Evolutionary conservation across 1,284 basidiomycete species (phyloP).

Genomic region (Malassezia vespertilionis): DNA sequence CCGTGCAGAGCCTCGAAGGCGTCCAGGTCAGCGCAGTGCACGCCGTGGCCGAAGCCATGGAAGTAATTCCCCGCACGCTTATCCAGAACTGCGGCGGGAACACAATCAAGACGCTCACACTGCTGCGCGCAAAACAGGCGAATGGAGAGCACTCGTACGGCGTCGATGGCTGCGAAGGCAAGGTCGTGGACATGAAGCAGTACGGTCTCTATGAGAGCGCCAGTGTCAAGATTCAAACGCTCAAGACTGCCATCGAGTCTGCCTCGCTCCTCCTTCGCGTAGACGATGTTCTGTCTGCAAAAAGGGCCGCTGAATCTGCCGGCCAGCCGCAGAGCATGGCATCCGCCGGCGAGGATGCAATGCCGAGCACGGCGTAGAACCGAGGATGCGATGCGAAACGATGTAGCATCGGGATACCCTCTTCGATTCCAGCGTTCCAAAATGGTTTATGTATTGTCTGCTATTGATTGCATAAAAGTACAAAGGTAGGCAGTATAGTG

Average conservation of each 20-base stretch:
- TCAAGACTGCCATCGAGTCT: conserved; percentile 95
- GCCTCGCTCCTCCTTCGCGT: conserved; percentile 83
- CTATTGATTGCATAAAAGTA: no score
- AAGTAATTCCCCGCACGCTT: conserved; percentile 89
- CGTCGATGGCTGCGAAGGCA: conserved; percentile 86
- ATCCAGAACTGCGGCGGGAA: conserved; percentile 94
- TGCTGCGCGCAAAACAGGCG: conserved; percentile 79
- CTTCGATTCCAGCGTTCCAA: background rate
- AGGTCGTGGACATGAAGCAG: conserved; percentile 85
- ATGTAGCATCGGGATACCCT: background rate
- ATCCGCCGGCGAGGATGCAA: conserved; percentile 13
- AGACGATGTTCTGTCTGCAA: conserved; percentile 85
- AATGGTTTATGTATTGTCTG: background rate
- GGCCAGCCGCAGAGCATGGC: conserved; percentile 14
- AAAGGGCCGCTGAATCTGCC: conserved; percentile 5
- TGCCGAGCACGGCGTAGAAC: conserved; percentile 7
- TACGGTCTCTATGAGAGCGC: conserved; percentile 91
- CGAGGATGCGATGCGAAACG: no score
- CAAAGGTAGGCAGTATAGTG: no score
- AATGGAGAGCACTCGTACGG: conserved; percentile 82
- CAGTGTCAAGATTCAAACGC: conserved; percentile 90
- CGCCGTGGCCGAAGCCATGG: conserved; percentile 89
- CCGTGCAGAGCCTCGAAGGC: conserved; percentile 57
- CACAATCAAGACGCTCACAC: conserved; percentile 80
- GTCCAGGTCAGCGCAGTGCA: conserved; percentile 81